Base-by-base conservation (phyloP, 768 basidiomycete genomes). In the Suillus variegatus region DNA sequence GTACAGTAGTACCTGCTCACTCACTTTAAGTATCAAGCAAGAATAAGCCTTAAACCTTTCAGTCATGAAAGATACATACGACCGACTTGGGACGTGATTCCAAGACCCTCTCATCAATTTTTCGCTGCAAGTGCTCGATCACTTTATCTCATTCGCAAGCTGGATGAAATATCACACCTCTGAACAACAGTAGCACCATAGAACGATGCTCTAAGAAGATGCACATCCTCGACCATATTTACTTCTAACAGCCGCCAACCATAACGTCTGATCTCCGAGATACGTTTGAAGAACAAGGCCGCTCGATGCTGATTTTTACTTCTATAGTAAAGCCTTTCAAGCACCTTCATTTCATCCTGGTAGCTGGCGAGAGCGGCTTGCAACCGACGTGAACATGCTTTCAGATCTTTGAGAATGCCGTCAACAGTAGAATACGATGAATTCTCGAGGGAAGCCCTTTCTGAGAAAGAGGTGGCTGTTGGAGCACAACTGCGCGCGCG, bases 281-380 rank as follows among this genome's bases (percentile, higher is more conserved):
- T 78, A 38, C 86, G 86, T 70, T 84, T 80, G 89, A 91, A 93
- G 74, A 92, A 92, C 13, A 92, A 75, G 36, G 75, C 68, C 58
- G 52, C 64, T 51, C 75, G 72, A 55, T 76, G 76, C 70, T 94
- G 92, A 68, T 93, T 94, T 72, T 90, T 92, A 67, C 86, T 87
- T 69, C 91, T 92, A 78, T 94, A 93, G 73, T 88, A 88, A 2
- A 93, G 73, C 66, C 89, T 81, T 69, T 88, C 86, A 43, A 93
- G 79, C 22, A 91, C 74, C 61, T 83, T 83, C 6, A 86, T 73
- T 69, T 92, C 90, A 35, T 85, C 81, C 3, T 60, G 65, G 66
- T 73, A 67, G 32, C 54, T 55, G 57, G 64, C 68, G n/a, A 86
- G 69, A 13, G 79, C 77, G 47, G 79, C 72, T 56, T 82, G 84